A percentile compares a stretch with the other conserved stretches of the same genome.
These are phyloP conservation scores for Chrysanthemum lavandulifolium DNA, from an alignment of 129 eudicot species.

Conservation along the genomic window DNA sequence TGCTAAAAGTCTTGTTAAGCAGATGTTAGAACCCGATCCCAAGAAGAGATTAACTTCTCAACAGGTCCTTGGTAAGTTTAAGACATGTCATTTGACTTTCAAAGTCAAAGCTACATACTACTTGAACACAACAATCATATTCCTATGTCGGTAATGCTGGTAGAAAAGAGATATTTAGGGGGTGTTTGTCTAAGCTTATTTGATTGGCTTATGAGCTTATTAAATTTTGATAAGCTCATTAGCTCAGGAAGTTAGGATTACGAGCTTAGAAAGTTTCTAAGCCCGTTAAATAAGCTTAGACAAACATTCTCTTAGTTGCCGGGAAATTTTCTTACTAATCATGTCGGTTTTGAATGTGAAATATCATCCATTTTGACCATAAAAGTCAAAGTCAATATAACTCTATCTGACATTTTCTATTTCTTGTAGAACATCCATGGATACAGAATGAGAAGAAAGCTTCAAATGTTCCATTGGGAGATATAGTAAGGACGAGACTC, in stretches of 20 bases:
- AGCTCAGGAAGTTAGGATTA: too few species aligned
- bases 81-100: constrained; percentile 1
- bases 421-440: constrained; percentile 84
- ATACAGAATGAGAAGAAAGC: constrained; percentile 89
- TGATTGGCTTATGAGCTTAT: too few species aligned
- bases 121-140: background rate
- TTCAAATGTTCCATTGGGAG: constrained; percentile 94
- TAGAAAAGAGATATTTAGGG: background rate
- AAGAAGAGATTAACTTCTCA: constrained; percentile 86
- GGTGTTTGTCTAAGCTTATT: background rate
- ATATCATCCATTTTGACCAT: background rate
- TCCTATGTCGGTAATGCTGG: background rate
- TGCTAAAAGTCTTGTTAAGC: constrained; percentile 85
- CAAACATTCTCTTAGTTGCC: background rate
- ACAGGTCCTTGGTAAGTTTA: constrained; percentile 87
- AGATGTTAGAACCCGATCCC: constrained; percentile 92
- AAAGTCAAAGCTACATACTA: background rate
- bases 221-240: too few species aligned
- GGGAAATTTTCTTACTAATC: background rate
- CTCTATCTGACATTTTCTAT: background rate
- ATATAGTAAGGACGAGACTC: constrained; percentile 89
- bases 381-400: background rate
- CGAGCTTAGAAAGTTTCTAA: too few species aligned
- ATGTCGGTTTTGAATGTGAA: background rate
- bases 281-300: too few species aligned